Evolutionary conservation across 2,329 filamentous ascomycete genomes (phyloP).

Genomic region (Verticillium klebahnii): DNA sequence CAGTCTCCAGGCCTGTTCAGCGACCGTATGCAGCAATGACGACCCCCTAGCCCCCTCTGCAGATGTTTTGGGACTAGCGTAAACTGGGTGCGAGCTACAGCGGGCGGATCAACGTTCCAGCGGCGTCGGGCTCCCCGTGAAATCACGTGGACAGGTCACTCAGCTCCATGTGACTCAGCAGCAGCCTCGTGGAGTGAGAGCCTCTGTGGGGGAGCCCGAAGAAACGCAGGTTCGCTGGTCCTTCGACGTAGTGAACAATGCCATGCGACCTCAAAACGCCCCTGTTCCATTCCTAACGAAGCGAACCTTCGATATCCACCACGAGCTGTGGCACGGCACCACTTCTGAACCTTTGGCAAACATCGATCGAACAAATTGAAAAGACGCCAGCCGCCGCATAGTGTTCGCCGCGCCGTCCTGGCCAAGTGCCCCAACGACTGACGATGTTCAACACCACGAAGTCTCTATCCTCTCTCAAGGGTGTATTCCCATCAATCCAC

Average conservation of each 20-base stretch:
- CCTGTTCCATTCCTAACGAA: neutral
- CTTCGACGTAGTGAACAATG: neutral
- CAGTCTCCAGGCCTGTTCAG: conserved; percentile 1
- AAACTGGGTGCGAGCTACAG: neutral
- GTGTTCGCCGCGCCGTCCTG: too few relatives aligned
- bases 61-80: neutral
- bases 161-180: neutral
- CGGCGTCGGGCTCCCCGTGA: neutral
- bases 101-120: neutral
- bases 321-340: neutral
- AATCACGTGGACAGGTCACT: neutral
- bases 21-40: neutral
- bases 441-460: conserved; percentile 28
- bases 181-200: neutral
- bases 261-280: neutral
- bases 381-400: too few relatives aligned
- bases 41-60: neutral
- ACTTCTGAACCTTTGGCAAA: too few relatives aligned
- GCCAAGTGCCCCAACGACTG: neutral
- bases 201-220: neutral
- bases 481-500: conserved; percentile 40
- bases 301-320: neutral
- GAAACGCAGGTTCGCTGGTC: neutral
- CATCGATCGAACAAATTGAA: too few relatives aligned
- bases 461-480: conserved; percentile 31